Conservation (phyloP, 345 rosid genomes). For the Salix suchowensis region DNA sequence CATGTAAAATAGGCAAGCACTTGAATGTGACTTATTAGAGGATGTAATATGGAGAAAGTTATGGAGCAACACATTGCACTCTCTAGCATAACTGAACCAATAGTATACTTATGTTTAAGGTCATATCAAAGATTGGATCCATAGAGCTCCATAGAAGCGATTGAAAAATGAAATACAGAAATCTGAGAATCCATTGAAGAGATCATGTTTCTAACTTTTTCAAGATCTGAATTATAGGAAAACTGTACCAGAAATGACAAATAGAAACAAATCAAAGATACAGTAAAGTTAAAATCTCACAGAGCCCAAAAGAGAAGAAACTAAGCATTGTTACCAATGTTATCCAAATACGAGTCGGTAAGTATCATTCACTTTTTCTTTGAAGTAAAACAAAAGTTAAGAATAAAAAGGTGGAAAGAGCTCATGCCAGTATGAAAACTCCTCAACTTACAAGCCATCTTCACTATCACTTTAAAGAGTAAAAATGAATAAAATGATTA, state of each 20-base stretch:
- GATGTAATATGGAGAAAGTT: too few species aligned
- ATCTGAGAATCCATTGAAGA: not conserved
- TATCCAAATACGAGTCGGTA: conserved; percentile 7
- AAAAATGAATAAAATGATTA: not conserved
- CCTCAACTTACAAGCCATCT: conserved; percentile 1
- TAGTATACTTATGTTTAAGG: not conserved
- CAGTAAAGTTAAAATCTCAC: conserved; percentile 9
- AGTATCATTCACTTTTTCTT: conserved; percentile 7
- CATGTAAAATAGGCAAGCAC: not conserved
- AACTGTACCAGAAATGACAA: conserved; percentile 21
- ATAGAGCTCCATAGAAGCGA: not conserved
- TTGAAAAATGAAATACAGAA: conserved; percentile 1
- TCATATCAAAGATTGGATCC: not conserved
- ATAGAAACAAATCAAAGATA: conserved; percentile 7
- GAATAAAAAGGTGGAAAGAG: conserved; percentile 20
- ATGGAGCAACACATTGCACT: too few species aligned
- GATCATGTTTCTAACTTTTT: not conserved
- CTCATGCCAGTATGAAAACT: not conserved
- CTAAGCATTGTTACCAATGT: conserved; percentile 6
- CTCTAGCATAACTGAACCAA: not conserved
- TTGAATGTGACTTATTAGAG: not conserved
- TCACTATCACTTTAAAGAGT: conserved; percentile 9
- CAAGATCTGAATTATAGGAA: conserved; percentile 12
- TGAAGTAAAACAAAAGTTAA: conserved; percentile 9
- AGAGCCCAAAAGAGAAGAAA: conserved; percentile 1